A percentile compares a stretch with the other conserved stretches of the same genome.
phyloP scores from a whole-genome alignment of 495 filamentous ascomycete genomes.

The Aspergillus saccharolyticus region DNA sequence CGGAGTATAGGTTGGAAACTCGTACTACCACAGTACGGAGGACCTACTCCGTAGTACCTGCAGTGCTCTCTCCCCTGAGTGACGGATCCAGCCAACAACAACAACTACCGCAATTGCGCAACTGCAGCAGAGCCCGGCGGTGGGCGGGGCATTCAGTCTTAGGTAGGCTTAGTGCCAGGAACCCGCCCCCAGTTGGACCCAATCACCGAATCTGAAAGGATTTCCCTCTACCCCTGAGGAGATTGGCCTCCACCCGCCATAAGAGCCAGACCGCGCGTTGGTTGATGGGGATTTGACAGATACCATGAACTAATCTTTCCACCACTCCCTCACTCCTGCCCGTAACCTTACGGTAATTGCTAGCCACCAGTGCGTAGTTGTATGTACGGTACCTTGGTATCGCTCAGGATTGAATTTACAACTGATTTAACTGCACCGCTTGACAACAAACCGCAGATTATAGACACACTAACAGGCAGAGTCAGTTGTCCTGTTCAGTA shows the following conservation, averaged over 20 bases:
- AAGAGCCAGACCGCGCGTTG: background rate
- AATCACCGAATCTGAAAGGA: background rate
- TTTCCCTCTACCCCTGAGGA: background rate
- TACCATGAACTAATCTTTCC: background rate
- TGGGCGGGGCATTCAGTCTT: background rate
- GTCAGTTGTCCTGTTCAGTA: too few relatives aligned
- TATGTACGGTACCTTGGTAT: too few relatives aligned
- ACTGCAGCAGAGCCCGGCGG: background rate
- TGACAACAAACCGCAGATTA: too few relatives aligned
- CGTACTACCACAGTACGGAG: too few relatives aligned
- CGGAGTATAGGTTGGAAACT: too few relatives aligned
- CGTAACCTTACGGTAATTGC: too few relatives aligned
- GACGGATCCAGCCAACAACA: background rate
- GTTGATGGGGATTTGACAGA: background rate
- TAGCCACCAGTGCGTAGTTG: too few relatives aligned
- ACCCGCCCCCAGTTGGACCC: background rate
- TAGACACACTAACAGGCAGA: too few relatives aligned
- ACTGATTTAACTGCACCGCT: too few relatives aligned
- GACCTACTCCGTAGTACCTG: too few relatives aligned
- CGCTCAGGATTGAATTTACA: too few relatives aligned
- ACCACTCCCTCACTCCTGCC: background rate
- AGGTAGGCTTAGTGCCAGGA: background rate
- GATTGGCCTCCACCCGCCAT: constrained; percentile 3
- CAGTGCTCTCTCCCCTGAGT: too few relatives aligned
- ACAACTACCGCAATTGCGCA: background rate